phyloP scores from a whole-genome alignment of 192 early-diverging fungal species.

The Funneliformis geosporum region DNA sequence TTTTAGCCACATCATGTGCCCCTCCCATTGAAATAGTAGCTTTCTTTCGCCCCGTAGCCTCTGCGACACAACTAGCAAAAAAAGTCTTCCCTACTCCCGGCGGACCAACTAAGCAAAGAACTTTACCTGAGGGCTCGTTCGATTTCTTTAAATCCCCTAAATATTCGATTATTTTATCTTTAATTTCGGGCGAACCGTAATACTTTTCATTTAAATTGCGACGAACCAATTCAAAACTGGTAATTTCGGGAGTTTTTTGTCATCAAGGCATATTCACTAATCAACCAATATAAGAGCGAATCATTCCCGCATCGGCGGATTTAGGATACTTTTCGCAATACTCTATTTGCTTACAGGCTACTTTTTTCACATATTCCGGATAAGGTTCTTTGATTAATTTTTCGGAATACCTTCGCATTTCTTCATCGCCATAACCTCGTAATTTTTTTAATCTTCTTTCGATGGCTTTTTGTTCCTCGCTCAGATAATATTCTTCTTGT shows the following conservation, averaged over 20 bases:
- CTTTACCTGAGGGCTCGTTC: background rate
- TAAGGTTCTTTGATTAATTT: conserved; percentile 14
- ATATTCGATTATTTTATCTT: conserved; percentile 18
- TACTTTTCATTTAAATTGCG: conserved; percentile 5
- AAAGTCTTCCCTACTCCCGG: conserved; percentile 23
- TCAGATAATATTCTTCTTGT: conserved; percentile 17
- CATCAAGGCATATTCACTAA: conserved; percentile 16
- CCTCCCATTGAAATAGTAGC: conserved; percentile 3
- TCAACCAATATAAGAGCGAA: conserved; percentile 5
- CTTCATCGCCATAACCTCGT: background rate
- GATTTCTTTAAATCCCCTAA: conserved; percentile 13
- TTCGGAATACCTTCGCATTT: conserved; percentile 25
- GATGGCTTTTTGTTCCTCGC: conserved; percentile 18
- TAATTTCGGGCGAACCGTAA: background rate
- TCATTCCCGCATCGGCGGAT: conserved; percentile 11
- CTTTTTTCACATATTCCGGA: conserved; percentile 7
- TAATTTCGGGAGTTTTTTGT: conserved; percentile 15
- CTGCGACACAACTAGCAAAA: background rate
- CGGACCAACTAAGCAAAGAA: background rate
- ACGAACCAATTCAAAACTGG: background rate
- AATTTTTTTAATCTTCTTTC: conserved; percentile 19
- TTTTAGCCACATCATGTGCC: background rate
- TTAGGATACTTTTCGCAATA: conserved; percentile 10
- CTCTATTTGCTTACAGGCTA: conserved; percentile 8
- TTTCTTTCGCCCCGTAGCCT: conserved; percentile 15